Evolutionary conservation across 768 basidiomycete genomes (phyloP).

Genomic region (Postia placenta): DNA sequence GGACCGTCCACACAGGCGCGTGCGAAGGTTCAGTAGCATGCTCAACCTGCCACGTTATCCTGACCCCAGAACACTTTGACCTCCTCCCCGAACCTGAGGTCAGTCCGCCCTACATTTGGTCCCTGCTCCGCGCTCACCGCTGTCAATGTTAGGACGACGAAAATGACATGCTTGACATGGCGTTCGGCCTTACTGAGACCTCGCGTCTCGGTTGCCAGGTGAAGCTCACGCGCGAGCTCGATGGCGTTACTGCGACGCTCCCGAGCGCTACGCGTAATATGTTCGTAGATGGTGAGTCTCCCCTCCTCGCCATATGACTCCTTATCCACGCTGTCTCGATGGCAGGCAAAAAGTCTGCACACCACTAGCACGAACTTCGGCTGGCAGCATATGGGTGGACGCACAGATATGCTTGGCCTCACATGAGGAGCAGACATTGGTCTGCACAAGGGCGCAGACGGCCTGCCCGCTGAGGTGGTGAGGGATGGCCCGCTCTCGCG

Average conservation of each 20-base stretch:
- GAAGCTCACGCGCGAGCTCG: constrained; percentile 70
- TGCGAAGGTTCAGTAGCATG: constrained; percentile 97
- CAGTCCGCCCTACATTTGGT: neutral
- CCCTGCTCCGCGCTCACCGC: neutral
- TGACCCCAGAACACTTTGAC: constrained; percentile 78
- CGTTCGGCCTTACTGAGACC: constrained; percentile 94
- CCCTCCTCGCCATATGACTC: too few species aligned
- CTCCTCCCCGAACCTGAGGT: constrained; percentile 75
- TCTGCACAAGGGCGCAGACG: too few species aligned
- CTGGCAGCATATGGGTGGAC: too few species aligned
- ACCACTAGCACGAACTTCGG: too few species aligned
- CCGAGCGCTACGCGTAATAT: constrained; percentile 94
- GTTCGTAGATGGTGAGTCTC: constrained; percentile 88
- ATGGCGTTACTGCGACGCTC: constrained; percentile 79
- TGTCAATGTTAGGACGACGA: constrained; percentile 67
- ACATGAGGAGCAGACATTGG: too few species aligned
- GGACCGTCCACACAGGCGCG: constrained; percentile 53
- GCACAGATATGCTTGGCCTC: too few species aligned
- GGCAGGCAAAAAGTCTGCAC: constrained; percentile 45
- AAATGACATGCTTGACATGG: constrained; percentile 98
- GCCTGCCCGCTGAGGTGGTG: too few species aligned
- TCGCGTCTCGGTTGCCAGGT: constrained; percentile 79
- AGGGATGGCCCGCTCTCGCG: too few species aligned
- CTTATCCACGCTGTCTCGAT: too few species aligned
- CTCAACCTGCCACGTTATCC: constrained; percentile 94